These are phyloP conservation scores for Chlamydomonas schloesseri DNA, from an alignment of 139 green algal genomes.

Conservation along the genomic window DNA sequence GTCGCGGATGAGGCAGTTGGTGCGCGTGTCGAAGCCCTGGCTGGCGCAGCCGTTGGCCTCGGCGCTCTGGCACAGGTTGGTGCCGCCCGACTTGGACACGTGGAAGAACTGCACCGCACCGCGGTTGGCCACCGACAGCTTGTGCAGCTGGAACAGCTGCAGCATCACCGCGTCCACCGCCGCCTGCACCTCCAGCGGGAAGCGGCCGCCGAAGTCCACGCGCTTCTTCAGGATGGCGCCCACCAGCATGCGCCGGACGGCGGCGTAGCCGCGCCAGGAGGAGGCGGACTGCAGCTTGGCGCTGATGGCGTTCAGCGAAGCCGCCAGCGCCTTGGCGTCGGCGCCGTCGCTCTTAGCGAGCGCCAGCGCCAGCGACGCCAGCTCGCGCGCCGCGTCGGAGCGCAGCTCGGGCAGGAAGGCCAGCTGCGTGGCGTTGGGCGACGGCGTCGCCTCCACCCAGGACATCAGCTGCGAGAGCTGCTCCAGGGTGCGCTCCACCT, in stretches of 20 bases:
- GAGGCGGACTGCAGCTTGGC: background rate
- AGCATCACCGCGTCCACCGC: constrained; percentile 39
- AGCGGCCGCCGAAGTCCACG: constrained; percentile 12
- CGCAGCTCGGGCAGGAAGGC: constrained; percentile 26
- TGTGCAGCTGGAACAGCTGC: constrained; percentile 54
- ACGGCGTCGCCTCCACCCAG: background rate
- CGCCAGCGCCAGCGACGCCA: background rate
- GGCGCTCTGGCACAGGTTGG: constrained; percentile 53
- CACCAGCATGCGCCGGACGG: constrained; percentile 27
- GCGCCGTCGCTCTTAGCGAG: background rate
- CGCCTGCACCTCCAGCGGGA: background rate
- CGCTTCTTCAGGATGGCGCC: constrained; percentile 25
- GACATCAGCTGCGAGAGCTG: background rate
- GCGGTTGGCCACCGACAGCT: constrained; percentile 13
- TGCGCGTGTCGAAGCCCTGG: constrained; percentile 45
- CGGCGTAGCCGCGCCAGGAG: constrained; percentile 40
- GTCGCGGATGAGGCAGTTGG: constrained; percentile 57
- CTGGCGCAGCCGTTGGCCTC: constrained; percentile 51
- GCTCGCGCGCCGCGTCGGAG: background rate
- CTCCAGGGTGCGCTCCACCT: constrained; percentile 8
- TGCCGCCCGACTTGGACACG: constrained; percentile 60
- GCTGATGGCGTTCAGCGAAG: background rate
- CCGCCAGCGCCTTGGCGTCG: background rate
- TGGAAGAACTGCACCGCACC: constrained; percentile 61
- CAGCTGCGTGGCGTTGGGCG: background rate